phyloP scores from a whole-genome alignment of 2,329 filamentous ascomycete genomes.

The Microdochium paspali region DNA sequence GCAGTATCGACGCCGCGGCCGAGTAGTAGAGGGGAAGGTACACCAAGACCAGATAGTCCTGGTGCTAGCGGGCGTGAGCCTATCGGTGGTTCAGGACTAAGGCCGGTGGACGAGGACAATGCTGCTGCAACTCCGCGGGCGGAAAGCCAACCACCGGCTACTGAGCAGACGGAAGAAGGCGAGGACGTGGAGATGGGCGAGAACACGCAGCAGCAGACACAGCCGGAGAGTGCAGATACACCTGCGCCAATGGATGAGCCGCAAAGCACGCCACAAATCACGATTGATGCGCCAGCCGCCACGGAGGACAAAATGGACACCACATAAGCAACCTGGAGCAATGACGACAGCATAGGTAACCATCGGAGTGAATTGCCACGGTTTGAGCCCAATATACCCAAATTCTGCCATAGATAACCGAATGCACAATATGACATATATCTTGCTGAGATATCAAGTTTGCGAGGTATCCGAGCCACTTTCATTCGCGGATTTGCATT shows the following conservation, averaged over 20 bases:
- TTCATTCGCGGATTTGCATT: too few species aligned
- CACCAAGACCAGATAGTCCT: slow-evolving; percentile 21
- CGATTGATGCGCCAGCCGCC: slow-evolving; percentile 36
- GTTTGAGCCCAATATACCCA: background rate
- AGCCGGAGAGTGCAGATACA: background rate
- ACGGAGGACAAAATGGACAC: slow-evolving; percentile 60
- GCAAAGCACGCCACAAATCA: slow-evolving; percentile 31
- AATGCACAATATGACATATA: too few species aligned
- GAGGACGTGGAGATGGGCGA: slow-evolving; percentile 24
- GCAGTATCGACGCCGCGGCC: slow-evolving; percentile 28
- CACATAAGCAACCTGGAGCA: slow-evolving; percentile 17
- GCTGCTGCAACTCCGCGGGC: slow-evolving; percentile 11
- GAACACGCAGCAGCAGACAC: slow-evolving; percentile 23
- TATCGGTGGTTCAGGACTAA: background rate
- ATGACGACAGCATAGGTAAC: background rate
- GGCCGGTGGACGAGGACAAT: background rate
- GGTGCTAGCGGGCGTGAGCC: slow-evolving; percentile 2
- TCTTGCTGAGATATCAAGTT: too few species aligned
- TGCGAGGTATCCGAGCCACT: too few species aligned
- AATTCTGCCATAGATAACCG: too few species aligned
- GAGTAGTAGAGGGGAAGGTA: slow-evolving; percentile 27
- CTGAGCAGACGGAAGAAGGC: slow-evolving; percentile 29
- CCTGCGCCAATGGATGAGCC: slow-evolving; percentile 4
- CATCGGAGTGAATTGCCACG: background rate
- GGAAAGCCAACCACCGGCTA: slow-evolving; percentile 15